A percentile compares a stretch with the other conserved stretches of the same genome.
phyloP scores from a whole-genome alignment of 2,329 filamentous ascomycete species.

The Cryphonectria radicalis region DNA sequence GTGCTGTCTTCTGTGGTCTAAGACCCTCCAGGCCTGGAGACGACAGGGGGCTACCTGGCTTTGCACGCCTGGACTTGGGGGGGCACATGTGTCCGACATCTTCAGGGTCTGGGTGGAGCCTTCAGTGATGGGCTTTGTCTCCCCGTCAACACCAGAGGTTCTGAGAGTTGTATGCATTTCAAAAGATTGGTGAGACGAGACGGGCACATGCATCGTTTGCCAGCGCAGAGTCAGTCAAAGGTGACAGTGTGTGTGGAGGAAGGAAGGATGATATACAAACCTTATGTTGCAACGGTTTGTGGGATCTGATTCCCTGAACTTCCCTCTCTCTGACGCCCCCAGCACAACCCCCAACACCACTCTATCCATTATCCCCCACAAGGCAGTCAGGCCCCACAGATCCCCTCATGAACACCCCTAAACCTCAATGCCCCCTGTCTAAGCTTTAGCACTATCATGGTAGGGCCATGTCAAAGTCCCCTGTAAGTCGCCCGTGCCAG shows the following conservation, averaged over 20 bases:
- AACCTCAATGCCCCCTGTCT: background rate
- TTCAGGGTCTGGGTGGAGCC: background rate
- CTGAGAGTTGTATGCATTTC: no score
- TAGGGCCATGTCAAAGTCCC: background rate
- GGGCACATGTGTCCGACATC: background rate
- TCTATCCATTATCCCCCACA: background rate
- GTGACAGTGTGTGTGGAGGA: background rate
- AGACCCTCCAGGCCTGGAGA: background rate
- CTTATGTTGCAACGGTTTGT: background rate
- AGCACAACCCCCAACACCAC: background rate
- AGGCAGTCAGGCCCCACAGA: background rate
- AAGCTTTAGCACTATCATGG: background rate
- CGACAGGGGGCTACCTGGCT: background rate
- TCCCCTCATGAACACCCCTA: background rate
- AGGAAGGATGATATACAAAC: background rate
- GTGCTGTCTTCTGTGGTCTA: background rate
- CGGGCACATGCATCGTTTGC: background rate
- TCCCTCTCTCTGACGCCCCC: no score
- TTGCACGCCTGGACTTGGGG: background rate
- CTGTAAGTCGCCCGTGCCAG: background rate
- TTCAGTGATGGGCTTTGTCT: no score
- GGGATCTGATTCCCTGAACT: background rate
- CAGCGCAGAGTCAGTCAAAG: background rate
- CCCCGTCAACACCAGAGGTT: no score
- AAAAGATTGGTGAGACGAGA: background rate